These are phyloP conservation scores for Tuber calosporum DNA, from an alignment of 495 filamentous ascomycete genomes.

Conservation along the genomic window DNA sequence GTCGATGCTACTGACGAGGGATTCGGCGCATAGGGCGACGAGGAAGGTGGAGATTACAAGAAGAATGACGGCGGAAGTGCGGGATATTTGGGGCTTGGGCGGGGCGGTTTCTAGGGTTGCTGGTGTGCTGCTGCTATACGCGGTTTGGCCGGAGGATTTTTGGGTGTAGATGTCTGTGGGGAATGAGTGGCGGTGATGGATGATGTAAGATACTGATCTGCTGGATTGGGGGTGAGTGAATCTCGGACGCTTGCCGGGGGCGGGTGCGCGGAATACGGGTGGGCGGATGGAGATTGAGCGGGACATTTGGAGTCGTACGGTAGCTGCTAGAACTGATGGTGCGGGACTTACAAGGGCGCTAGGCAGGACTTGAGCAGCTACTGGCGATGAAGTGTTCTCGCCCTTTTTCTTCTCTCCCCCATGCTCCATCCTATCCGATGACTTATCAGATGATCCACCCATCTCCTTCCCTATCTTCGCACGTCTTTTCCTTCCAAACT, in stretches of 20 bases:
- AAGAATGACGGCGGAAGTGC: slow-evolving; percentile 54
- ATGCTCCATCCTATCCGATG: not conserved
- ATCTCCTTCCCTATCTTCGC: not conserved
- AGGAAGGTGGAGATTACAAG: slow-evolving; percentile 68
- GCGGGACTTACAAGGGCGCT: not conserved
- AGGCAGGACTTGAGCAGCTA: not conserved
- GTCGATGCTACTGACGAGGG: slow-evolving; percentile 74
- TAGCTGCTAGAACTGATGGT: not conserved
- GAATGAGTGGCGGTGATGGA: not conserved
- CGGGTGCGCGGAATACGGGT: not conserved
- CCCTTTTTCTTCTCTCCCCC: not conserved
- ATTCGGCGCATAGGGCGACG: slow-evolving; percentile 81
- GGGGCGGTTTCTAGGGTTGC: not conserved
- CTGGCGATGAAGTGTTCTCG: not conserved
- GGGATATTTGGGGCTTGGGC: not conserved
- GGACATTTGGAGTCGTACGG: not conserved
- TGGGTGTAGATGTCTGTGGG: not conserved
- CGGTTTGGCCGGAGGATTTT: not conserved
- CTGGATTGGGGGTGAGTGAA: not conserved
- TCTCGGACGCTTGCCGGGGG: not conserved
- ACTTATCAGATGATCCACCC: not conserved
- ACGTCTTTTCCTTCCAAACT: not conserved
- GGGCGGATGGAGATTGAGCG: not conserved
- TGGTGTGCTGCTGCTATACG: not conserved
- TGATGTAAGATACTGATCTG: not conserved